A percentile compares a stretch with the other conserved stretches of the same genome.
phyloP scores from a whole-genome alignment of 805 yeast species.

The Saturnispora hagleri region DNA sequence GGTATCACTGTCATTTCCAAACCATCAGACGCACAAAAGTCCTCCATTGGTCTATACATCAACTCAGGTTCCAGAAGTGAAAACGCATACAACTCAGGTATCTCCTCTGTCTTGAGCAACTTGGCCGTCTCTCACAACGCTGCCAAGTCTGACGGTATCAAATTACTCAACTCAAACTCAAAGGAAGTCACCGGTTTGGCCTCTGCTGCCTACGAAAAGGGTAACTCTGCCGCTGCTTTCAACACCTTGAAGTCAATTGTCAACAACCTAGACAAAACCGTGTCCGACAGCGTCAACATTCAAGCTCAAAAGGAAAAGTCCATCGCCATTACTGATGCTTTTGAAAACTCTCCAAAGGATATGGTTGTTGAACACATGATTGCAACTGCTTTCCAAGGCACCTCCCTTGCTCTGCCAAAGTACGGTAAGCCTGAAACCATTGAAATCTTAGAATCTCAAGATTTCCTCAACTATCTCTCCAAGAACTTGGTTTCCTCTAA shows the following conservation, averaged over 20 bases:
- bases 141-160: constrained; percentile 43
- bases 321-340: constrained; percentile 38
- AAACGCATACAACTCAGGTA: constrained; percentile 76
- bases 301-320: constrained; percentile 32
- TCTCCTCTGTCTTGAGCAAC: constrained; percentile 53
- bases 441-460: constrained; percentile 46
- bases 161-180: constrained; percentile 42
- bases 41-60: constrained; percentile 60
- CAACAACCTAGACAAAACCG: constrained; percentile 27
- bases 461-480: constrained; percentile 46
- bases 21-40: constrained; percentile 34
- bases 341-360: constrained; percentile 48
- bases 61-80: constrained; percentile 78
- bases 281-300: constrained; percentile 36
- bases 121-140: constrained; percentile 32
- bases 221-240: constrained; percentile 43
- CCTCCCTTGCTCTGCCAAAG: constrained; percentile 68
- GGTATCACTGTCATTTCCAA: constrained; percentile 71
- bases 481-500: constrained; percentile 54
- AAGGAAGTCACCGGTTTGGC: constrained; percentile 60
- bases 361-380: constrained; percentile 67
- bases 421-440: constrained; percentile 66
- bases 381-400: constrained; percentile 81
- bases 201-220: constrained; percentile 53
- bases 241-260: constrained; percentile 39